Evolutionary conservation across 805 yeast genomes (phyloP).

Genomic region (Schwanniomyces polymorphus): DNA sequence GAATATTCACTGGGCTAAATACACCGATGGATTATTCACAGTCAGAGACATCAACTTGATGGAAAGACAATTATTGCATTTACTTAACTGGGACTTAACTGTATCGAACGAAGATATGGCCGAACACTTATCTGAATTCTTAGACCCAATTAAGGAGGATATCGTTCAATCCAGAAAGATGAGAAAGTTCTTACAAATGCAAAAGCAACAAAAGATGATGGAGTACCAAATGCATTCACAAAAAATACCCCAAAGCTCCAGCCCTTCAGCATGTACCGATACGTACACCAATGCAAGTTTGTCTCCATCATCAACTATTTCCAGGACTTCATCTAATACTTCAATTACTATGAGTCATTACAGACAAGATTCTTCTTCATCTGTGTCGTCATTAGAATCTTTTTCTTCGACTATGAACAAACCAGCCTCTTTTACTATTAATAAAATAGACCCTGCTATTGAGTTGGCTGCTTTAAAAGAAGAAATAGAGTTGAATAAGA

Average conservation of each 20-base stretch:
- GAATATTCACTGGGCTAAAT: slow-evolving; percentile 76
- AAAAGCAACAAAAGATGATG: slow-evolving; percentile 16
- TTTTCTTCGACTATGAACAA: slow-evolving; percentile 1
- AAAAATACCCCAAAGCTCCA: slow-evolving; percentile 1
- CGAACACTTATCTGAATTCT: slow-evolving; percentile 41
- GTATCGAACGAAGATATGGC: slow-evolving; percentile 46
- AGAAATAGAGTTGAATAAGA: slow-evolving; percentile 29
- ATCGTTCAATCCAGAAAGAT: slow-evolving; percentile 33
- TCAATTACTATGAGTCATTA: slow-evolving; percentile 12
- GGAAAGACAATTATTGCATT: slow-evolving; percentile 73
- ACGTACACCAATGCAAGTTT: neutral
- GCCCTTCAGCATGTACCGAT: slow-evolving; percentile 4
- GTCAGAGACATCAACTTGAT: slow-evolving; percentile 71
- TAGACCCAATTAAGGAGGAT: slow-evolving; percentile 51
- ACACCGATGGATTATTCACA: slow-evolving; percentile 71
- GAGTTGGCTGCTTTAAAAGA: slow-evolving; percentile 36
- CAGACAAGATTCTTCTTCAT: slow-evolving; percentile 16
- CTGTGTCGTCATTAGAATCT: slow-evolving; percentile 12
- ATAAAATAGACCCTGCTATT: slow-evolving; percentile 30
- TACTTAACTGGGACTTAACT: slow-evolving; percentile 69
- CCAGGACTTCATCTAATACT: slow-evolving; percentile 16
- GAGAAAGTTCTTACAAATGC: slow-evolving; percentile 28
- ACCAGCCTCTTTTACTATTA: neutral
- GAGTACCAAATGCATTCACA: slow-evolving; percentile 5
- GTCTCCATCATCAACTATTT: slow-evolving; percentile 4